These are phyloP conservation scores for Auricularia sp. DNA, from an alignment of 768 basidiomycete genomes.

Conservation along the genomic window DNA sequence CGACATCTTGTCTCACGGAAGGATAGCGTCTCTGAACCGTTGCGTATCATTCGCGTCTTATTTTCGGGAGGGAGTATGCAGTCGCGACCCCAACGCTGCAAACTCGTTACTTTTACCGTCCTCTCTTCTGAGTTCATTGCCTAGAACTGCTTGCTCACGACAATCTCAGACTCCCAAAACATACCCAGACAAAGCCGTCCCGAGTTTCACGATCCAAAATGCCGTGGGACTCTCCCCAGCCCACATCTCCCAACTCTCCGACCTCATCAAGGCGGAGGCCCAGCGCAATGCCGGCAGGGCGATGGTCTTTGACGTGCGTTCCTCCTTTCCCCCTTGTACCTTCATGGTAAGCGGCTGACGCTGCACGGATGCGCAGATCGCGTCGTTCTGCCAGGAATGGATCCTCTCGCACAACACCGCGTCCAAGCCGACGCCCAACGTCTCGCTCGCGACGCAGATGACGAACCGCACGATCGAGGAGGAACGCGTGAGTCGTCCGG, in stretches of 20 bases:
- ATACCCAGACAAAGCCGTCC: constrained; percentile 63
- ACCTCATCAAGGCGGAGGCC: constrained; percentile 53
- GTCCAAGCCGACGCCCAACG: constrained; percentile 44
- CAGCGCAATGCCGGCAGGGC: constrained; percentile 57
- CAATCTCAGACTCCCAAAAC: constrained; percentile 61
- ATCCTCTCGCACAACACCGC: constrained; percentile 45
- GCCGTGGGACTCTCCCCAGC: constrained; percentile 45
- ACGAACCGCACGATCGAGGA: constrained; percentile 59
- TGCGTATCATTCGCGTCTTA: no score
- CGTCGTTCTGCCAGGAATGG: constrained; percentile 64
- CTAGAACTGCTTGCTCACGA: no score
- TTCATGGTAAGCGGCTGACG: neutral
- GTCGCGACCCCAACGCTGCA: no score
- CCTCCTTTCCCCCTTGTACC: neutral
- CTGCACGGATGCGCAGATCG: constrained; percentile 34
- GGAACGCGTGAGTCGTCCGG: constrained; percentile 39
- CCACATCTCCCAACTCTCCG: constrained; percentile 46
- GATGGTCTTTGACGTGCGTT: constrained; percentile 66
- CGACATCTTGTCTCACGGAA: no score
- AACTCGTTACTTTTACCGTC: no score
- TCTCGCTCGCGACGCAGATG: constrained; percentile 71
- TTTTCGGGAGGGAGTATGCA: no score
- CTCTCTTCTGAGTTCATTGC: no score
- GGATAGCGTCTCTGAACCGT: no score
- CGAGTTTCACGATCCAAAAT: constrained; percentile 57